Percentiles rank a stretch among this genome's conserved stretches.
Evolutionary conservation across 805 yeast genomes (phyloP).

Genomic region (Lipomyces yamanashiensis): DNA sequence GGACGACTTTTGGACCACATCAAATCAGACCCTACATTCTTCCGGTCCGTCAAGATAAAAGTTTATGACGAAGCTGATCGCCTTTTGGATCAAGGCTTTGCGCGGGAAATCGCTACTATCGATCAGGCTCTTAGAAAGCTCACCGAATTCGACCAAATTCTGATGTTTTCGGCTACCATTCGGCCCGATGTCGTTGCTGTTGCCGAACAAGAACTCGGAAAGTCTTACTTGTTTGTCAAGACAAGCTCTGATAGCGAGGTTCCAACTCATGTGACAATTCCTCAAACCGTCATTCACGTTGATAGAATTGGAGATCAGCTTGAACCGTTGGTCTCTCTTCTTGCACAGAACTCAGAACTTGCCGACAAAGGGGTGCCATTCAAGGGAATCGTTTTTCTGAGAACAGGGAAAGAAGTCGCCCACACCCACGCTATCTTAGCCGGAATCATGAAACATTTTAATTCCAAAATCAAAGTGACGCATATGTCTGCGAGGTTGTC

Average conservation of each 20-base stretch:
- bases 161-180: slow-evolving; percentile 88
- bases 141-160: slow-evolving; percentile 54
- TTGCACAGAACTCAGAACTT: slow-evolving; percentile 60
- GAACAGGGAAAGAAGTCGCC: slow-evolving; percentile 73
- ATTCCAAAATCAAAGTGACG: slow-evolving; percentile 23
- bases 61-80: slow-evolving; percentile 94
- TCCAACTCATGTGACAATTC: slow-evolving; percentile 69
- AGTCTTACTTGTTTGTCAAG: slow-evolving; percentile 61
- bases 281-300: slow-evolving; percentile 49
- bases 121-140: slow-evolving; percentile 53
- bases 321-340: slow-evolving; percentile 68
- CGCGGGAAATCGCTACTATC: slow-evolving; percentile 63
- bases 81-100: slow-evolving; percentile 79
- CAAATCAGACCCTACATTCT: slow-evolving; percentile 36
- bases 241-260: slow-evolving; percentile 67
- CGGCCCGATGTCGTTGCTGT: slow-evolving; percentile 67
- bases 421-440: slow-evolving; percentile 55
- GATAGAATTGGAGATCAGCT: slow-evolving; percentile 44
- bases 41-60: slow-evolving; percentile 61
- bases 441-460: slow-evolving; percentile 21
- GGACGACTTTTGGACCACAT: slow-evolving; percentile 90
- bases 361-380: slow-evolving; percentile 52
- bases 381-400: slow-evolving; percentile 82
- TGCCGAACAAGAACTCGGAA: slow-evolving; percentile 59
- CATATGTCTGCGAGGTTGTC: slow-evolving; percentile 73